A percentile compares a stretch with the other conserved stretches of the same genome.
phyloP scores from a whole-genome alignment of 768 basidiomycete species.

The Kwoniella botswanensis region DNA sequence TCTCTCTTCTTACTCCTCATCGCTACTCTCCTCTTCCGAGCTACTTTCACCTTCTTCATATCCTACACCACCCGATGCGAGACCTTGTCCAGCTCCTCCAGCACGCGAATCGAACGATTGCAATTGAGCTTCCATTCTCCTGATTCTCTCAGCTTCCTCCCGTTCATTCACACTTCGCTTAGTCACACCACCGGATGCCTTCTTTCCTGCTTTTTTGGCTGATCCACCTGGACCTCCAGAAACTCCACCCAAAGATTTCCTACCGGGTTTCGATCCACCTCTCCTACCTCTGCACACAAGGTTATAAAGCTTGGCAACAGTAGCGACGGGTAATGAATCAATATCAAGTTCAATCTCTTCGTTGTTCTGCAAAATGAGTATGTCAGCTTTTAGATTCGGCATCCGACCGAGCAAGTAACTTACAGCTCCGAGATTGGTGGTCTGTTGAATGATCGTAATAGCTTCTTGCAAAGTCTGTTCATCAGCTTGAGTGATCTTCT shows the following conservation, averaged over 20 bases:
- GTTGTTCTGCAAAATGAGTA: constrained; percentile 41
- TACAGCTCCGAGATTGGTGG: constrained; percentile 91
- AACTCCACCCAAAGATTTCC: constrained; percentile 58
- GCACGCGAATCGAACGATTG: constrained; percentile 66
- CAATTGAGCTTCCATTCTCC: constrained; percentile 85
- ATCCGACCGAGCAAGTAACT: constrained; percentile 57
- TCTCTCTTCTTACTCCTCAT: constrained; percentile 37
- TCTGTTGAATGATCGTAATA: constrained; percentile 92
- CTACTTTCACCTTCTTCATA: constrained; percentile 39
- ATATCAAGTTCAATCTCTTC: constrained; percentile 99
- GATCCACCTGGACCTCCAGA: constrained; percentile 17
- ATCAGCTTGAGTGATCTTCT: constrained; percentile 86
- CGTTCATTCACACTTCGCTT: constrained; percentile 97
- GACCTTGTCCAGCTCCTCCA: constrained; percentile 11
- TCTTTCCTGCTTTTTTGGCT: constrained; percentile 44
- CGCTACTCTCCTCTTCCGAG: constrained; percentile 52
- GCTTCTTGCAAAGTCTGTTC: constrained; percentile 83
- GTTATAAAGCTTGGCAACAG: constrained; percentile 92
- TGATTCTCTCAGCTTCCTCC: constrained; percentile 93
- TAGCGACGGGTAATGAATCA: constrained; percentile 81
- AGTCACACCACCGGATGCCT: constrained; percentile 78
- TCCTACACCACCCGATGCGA: neutral
- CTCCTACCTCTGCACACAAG: constrained; percentile 67
- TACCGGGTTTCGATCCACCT: constrained; percentile 30
- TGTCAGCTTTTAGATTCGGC: constrained; percentile 5